Conservation (phyloP, 2,329 filamentous ascomycete species). For the Atkinsonella texensis region DNA sequence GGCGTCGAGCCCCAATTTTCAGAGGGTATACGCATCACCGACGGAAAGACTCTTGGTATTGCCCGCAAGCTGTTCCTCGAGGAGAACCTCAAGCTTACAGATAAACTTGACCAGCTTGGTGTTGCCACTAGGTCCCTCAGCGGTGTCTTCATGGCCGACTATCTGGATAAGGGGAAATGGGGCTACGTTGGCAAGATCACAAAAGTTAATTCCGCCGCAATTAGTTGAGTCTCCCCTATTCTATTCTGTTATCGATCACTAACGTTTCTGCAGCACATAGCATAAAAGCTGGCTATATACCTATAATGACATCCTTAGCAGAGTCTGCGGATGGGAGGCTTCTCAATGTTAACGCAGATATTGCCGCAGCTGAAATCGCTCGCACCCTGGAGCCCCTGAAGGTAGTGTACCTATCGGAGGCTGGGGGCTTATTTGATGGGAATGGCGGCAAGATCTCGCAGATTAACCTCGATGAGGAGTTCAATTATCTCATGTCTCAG, state of each 20-base stretch:
- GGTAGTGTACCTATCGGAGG: constrained; percentile 97
- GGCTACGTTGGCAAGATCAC: constrained; percentile 93
- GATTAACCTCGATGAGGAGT: constrained; percentile 96
- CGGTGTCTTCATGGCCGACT: constrained; percentile 85
- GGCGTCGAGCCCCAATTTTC: constrained; percentile 93
- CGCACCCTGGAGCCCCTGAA: constrained; percentile 84
- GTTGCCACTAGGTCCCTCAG: constrained; percentile 83
- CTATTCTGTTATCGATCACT: not conserved
- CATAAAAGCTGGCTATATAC: constrained; percentile 81
- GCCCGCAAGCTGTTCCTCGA: constrained; percentile 88
- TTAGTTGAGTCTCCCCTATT: constrained; percentile 23
- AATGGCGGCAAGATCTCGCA: constrained; percentile 90
- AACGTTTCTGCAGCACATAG: not conserved
- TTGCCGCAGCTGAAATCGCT: constrained; percentile 81
- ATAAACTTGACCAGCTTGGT: constrained; percentile 81
- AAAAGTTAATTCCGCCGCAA: constrained; percentile 77
- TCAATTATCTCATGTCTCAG: constrained; percentile 81
- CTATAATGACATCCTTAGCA: constrained; percentile 91
- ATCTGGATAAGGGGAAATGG: constrained; percentile 93
- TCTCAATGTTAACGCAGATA: constrained; percentile 95
- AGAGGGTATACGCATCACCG: constrained; percentile 90
- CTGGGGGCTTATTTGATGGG: constrained; percentile 89
- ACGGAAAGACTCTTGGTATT: constrained; percentile 85
- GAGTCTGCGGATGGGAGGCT: constrained; percentile 86
- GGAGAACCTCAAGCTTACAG: constrained; percentile 86